Percentiles rank a stretch among this genome's conserved stretches.
phyloP scores from a whole-genome alignment of 305 asterid genomes.

The Plantago lanceolata region DNA sequence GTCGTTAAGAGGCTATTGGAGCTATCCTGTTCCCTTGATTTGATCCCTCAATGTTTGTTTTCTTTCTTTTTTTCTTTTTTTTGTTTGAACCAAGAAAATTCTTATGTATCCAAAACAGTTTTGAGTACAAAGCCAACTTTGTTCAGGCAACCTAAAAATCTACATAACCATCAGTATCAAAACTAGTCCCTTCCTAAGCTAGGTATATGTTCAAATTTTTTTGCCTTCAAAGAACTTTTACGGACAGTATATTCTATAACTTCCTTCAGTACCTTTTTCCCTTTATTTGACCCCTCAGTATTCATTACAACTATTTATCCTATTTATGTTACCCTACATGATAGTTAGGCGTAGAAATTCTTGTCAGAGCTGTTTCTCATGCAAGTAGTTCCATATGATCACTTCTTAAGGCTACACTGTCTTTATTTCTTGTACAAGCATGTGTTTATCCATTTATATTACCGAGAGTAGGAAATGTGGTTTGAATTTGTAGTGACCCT shows the following conservation, averaged over 20 bases:
- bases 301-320: background rate
- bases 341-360: background rate
- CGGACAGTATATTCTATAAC: no score
- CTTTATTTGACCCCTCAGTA: conserved; percentile 2
- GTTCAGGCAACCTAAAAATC: no score
- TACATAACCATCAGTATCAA: no score
- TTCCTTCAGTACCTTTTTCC: background rate
- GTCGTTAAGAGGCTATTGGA: conserved; percentile 22
- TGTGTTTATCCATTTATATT: background rate
- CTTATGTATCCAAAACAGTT: no score
- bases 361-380: background rate
- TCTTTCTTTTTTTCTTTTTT: no score
- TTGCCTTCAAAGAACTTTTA: no score
- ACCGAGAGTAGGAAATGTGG: background rate
- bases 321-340: background rate
- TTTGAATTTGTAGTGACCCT: background rate
- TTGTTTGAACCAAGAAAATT: no score
- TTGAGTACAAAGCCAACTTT: no score
- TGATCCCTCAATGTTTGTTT: conserved; percentile 11
- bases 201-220: no score
- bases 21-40: background rate
- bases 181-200: no score
- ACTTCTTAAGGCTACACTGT: background rate
- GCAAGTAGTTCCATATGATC: background rate
- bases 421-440: background rate